Conservation (phyloP, 164 flowering plant genomes). For the Sedum album region DNA sequence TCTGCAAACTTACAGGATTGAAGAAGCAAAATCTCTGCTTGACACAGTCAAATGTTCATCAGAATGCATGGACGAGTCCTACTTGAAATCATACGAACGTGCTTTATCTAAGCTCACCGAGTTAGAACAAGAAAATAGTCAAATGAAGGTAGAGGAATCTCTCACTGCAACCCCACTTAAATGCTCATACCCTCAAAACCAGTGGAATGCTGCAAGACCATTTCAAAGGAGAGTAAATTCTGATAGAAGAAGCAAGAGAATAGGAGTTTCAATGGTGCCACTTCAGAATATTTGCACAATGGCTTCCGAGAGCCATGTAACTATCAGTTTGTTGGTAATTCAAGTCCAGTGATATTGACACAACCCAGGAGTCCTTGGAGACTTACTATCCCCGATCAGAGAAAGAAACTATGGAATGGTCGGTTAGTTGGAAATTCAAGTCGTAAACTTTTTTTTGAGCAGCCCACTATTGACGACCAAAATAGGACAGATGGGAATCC, state of each 20-base stretch:
- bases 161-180: slow-evolving; percentile 9
- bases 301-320: slow-evolving; percentile 9
- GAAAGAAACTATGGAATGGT: slow-evolving; percentile 11
- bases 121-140: slow-evolving; percentile 7
- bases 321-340: slow-evolving; percentile 15
- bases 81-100: slow-evolving; percentile 59
- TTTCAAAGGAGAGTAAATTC: neutral
- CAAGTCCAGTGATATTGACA: slow-evolving; percentile 17
- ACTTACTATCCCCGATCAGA: slow-evolving; percentile 7
- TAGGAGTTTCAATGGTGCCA: neutral
- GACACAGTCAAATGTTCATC: slow-evolving; percentile 30
- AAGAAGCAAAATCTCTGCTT: slow-evolving; percentile 64
- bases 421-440: slow-evolving; percentile 10
- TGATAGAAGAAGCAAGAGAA: neutral
- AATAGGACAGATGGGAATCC: neutral
- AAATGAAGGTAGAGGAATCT: slow-evolving; percentile 9
- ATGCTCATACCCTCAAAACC: neutral
- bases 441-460: slow-evolving; percentile 22
- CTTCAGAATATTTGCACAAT: neutral
- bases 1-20: slow-evolving; percentile 48
- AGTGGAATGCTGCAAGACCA: neutral
- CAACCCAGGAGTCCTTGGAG: slow-evolving; percentile 26
- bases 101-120: slow-evolving; percentile 48
- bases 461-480: neutral
- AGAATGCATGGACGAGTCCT: slow-evolving; percentile 37